Percentiles rank a stretch among this genome's conserved stretches.
Conservation (phyloP, 768 basidiomycete genomes). For the Lactifluus volemus region DNA sequence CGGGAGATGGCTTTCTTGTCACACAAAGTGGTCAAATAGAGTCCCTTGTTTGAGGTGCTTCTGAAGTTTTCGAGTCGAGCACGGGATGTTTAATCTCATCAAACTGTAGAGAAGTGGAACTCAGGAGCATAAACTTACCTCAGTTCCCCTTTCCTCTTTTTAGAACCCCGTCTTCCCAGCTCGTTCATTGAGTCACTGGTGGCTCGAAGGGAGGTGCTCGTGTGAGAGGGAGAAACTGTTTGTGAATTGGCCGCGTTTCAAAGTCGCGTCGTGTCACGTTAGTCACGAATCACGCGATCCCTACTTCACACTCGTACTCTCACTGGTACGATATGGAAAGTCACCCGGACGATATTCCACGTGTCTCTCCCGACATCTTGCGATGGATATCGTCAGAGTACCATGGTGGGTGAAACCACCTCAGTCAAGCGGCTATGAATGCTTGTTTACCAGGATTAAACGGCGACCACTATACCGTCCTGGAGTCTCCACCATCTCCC, state of each 20-base stretch:
- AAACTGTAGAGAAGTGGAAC: neutral
- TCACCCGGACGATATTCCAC: neutral
- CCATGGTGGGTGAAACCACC: slow-evolving; percentile 21
- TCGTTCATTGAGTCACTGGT: neutral
- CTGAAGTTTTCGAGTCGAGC: neutral
- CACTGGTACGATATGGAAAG: neutral
- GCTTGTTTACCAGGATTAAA: slow-evolving; percentile 45
- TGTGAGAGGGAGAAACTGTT: neutral
- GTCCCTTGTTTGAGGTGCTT: slow-evolving; percentile 23
- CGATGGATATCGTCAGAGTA: slow-evolving; percentile 35
- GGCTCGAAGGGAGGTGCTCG: neutral
- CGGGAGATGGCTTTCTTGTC: neutral
- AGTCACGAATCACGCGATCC: neutral
- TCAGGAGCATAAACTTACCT: neutral
- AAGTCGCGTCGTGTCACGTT: neutral
- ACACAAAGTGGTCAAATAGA: slow-evolving; percentile 17
- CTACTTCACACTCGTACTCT: too few species aligned
- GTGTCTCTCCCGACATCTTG: slow-evolving; percentile 14
- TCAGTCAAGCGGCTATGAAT: neutral
- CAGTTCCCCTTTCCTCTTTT: neutral
- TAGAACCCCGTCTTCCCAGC: neutral
- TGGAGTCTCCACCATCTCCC: slow-evolving; percentile 51
- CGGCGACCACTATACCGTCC: slow-evolving; percentile 39
- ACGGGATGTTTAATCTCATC: neutral
- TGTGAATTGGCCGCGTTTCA: neutral